Base-by-base conservation (phyloP, 768 basidiomycete species). In the Mycena metata region DNA sequence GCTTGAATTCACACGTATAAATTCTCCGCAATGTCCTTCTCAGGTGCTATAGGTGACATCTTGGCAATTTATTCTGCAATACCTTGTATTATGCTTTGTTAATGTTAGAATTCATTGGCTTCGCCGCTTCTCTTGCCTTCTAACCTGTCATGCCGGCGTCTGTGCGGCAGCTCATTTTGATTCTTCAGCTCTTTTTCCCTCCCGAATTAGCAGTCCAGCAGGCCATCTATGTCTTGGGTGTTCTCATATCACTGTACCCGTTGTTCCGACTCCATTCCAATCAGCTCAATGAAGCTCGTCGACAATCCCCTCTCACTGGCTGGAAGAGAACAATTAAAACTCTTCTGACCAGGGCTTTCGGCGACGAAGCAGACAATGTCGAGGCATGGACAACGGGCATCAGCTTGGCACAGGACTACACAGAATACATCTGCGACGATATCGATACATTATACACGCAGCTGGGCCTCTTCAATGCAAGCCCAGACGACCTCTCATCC, bases 291-390 rank as follows among this genome's bases (percentile, higher is more conserved):
- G 46, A 47, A 30, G 33, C 51, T 33, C 51, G 51, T 16, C 24
- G 33, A 11, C 51, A 52, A 52, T 19, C 24, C 7, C 26, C 51
- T 10, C 9, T 33, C 26, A 61, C 60, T 3, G 49, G 47, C 47
- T 61, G 60, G 60, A 61, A 50, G 46, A 46, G 23, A 16, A 61
- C 47, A 13, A 51, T 51, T 12, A 6, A 46, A 11, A 50, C 60
- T 21, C 45, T 61, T 19, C 49, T 61, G 2, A 35, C 47, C 3
- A 9, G 46, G n/a, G 60, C 60, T 4, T 50, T 61, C 21, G 16
- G 19, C 9, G n/a, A 36, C 12, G 43, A 30, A 11, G 30, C 60
- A 10, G 39, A 61, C 45, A 26, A 51, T 36, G n/a, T 41, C 4
- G 15, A 51, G 24, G 35, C 49, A 3, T 50, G 39, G 46, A 30